Evolutionary conservation across 805 yeast genomes (phyloP).

Genomic region (Yamadazyma akitaensis): DNA sequence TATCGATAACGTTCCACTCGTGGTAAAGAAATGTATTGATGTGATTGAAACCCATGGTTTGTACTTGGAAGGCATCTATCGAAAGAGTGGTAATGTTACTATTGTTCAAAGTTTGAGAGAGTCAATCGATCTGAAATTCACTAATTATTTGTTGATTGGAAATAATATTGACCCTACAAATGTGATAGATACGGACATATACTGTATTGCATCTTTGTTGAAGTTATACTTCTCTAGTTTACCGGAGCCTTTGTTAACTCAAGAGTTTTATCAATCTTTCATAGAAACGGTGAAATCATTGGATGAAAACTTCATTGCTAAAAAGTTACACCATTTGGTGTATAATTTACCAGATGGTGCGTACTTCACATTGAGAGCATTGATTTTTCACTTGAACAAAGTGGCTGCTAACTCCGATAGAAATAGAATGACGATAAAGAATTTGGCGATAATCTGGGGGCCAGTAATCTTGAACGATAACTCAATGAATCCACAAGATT

Average conservation of each 20-base stretch:
- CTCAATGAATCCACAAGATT: conserved; percentile 63
- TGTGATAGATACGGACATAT: conserved; percentile 75
- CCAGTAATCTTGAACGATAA: conserved; percentile 76
- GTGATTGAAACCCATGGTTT: conserved; percentile 83
- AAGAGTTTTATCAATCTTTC: conserved; percentile 57
- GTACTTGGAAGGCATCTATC: conserved; percentile 84
- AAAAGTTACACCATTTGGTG: conserved; percentile 83
- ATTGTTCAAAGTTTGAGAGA: conserved; percentile 72
- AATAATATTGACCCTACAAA: conserved; percentile 38
- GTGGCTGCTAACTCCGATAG: conserved; percentile 58
- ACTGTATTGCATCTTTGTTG: conserved; percentile 80
- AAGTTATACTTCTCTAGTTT: conserved; percentile 79
- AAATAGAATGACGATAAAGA: conserved; percentile 80
- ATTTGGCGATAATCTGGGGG: conserved; percentile 92
- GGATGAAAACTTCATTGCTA: conserved; percentile 47
- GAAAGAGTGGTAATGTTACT: conserved; percentile 75
- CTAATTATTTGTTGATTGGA: conserved; percentile 48
- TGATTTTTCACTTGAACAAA: conserved; percentile 80
- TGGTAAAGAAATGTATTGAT: conserved; percentile 84
- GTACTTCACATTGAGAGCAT: conserved; percentile 82
- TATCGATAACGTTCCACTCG: conserved; percentile 86
- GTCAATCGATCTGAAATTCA: conserved; percentile 72
- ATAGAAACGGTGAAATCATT: conserved; percentile 60
- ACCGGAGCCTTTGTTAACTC: conserved; percentile 83
- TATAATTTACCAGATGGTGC: conserved; percentile 92